phyloP scores from a whole-genome alignment of 2,329 filamentous ascomycete species.

The Camillea tinctor region DNA sequence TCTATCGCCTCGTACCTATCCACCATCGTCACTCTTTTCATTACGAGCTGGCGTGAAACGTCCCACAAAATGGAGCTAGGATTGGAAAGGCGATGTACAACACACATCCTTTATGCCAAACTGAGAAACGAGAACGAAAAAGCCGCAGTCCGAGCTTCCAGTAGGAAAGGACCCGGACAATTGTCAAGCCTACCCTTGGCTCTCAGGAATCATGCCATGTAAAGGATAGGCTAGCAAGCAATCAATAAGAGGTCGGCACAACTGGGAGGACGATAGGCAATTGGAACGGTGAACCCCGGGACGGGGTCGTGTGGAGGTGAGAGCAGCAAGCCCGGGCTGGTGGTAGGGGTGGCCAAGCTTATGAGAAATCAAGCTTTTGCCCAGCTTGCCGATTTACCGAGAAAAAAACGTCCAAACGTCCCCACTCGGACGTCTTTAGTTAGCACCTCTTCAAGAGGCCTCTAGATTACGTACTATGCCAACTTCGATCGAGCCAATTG shows the following conservation, averaged over 20 bases:
- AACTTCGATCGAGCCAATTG: background rate
- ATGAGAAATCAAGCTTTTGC: conserved; percentile 9
- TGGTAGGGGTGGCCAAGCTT: background rate
- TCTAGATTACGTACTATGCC: background rate
- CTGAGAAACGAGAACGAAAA: background rate
- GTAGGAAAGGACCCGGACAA: background rate
- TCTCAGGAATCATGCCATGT: background rate
- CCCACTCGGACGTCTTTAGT: background rate
- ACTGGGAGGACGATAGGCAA: background rate
- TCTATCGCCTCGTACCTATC: background rate
- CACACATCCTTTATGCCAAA: background rate
- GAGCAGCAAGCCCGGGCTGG: background rate
- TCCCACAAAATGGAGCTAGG: background rate
- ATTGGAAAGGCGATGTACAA: background rate
- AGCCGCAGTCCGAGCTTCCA: background rate
- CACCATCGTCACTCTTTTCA: background rate
- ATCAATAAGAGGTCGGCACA: background rate
- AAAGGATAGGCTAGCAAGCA: background rate
- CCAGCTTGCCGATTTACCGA: conserved; percentile 13
- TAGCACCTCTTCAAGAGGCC: background rate
- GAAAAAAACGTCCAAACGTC: background rate
- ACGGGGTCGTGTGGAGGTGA: background rate
- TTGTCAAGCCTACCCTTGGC: background rate
- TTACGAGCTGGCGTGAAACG: background rate
- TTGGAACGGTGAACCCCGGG: background rate